Evolutionary conservation across 495 filamentous ascomycete genomes (phyloP).

Genomic region (Aspergillus diversus): DNA sequence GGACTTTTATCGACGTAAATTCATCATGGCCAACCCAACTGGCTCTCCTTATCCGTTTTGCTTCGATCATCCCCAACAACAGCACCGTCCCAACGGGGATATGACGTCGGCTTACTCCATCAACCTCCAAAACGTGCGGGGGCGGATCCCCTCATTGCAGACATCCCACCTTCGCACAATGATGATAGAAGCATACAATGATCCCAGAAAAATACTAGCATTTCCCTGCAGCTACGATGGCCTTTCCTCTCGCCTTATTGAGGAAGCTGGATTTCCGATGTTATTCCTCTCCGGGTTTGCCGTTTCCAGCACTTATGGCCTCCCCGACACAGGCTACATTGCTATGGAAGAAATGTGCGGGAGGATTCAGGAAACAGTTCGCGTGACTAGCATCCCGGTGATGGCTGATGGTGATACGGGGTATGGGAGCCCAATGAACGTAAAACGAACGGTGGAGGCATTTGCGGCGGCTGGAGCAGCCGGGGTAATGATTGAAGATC

Average conservation of each 20-base stretch:
- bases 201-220: slow-evolving; percentile 42
- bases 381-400: slow-evolving; percentile 39
- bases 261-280: slow-evolving; percentile 46
- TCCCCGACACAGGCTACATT: slow-evolving; percentile 50
- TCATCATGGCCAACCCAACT: background rate
- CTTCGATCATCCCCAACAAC: background rate
- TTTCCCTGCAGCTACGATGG: slow-evolving; percentile 45
- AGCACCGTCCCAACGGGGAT: background rate
- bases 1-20: background rate
- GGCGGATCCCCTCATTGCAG: slow-evolving; percentile 36
- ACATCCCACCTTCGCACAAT: slow-evolving; percentile 42
- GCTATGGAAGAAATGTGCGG: slow-evolving; percentile 48
- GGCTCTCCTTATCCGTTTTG: background rate
- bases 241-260: slow-evolving; percentile 42
- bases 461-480: slow-evolving; percentile 44
- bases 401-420: slow-evolving; percentile 49
- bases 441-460: slow-evolving; percentile 42
- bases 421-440: slow-evolving; percentile 48
- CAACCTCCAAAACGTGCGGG: slow-evolving; percentile 32
- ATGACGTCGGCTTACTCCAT: slow-evolving; percentile 7
- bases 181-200: slow-evolving; percentile 39
- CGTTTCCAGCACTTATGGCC: slow-evolving; percentile 36
- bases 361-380: slow-evolving; percentile 42
- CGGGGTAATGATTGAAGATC: slow-evolving; percentile 49
- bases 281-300: slow-evolving; percentile 43